phyloP scores from a whole-genome alignment of 805 yeast species.

The Teunomyces atbi region DNA sequence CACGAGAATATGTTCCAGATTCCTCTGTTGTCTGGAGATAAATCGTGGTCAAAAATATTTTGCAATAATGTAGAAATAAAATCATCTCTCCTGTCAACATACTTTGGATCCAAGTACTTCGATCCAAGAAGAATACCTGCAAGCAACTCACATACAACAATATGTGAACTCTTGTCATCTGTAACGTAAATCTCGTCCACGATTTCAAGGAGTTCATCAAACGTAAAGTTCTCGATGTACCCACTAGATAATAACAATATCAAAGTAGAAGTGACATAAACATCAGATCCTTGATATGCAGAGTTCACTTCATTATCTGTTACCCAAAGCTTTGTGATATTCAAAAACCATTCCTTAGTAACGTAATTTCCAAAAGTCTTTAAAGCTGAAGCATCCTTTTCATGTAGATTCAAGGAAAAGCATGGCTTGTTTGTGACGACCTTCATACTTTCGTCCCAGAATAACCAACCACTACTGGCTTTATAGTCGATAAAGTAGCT shows the following conservation, averaged over 20 bases:
- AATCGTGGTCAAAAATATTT: slow-evolving; percentile 49
- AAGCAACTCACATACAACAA: slow-evolving; percentile 68
- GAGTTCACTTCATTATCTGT: slow-evolving; percentile 70
- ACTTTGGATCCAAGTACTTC: slow-evolving; percentile 36
- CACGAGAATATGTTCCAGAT: slow-evolving; percentile 77
- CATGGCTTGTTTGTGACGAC: slow-evolving; percentile 41
- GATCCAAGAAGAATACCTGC: slow-evolving; percentile 60
- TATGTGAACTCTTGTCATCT: slow-evolving; percentile 74
- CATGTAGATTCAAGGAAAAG: slow-evolving; percentile 29
- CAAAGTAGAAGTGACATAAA: slow-evolving; percentile 52
- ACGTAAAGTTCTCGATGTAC: slow-evolving; percentile 38
- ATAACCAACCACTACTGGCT: slow-evolving; percentile 63
- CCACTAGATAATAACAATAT: slow-evolving; percentile 49
- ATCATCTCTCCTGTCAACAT: slow-evolving; percentile 40
- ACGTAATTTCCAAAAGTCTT: slow-evolving; percentile 43
- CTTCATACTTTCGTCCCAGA: slow-evolving; percentile 62
- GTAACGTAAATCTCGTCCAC: slow-evolving; percentile 52
- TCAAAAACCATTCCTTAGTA: slow-evolving; percentile 57
- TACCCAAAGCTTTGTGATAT: slow-evolving; percentile 49
- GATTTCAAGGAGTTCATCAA: slow-evolving; percentile 52
- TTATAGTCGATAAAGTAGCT: slow-evolving; percentile 57
- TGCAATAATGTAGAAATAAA: slow-evolving; percentile 46
- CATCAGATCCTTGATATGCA: slow-evolving; percentile 64
- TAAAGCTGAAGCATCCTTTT: slow-evolving; percentile 44
- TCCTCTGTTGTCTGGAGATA: slow-evolving; percentile 69